Conservation (phyloP, 2,329 filamentous ascomycete species). For the Ophiostoma quercus region DNA sequence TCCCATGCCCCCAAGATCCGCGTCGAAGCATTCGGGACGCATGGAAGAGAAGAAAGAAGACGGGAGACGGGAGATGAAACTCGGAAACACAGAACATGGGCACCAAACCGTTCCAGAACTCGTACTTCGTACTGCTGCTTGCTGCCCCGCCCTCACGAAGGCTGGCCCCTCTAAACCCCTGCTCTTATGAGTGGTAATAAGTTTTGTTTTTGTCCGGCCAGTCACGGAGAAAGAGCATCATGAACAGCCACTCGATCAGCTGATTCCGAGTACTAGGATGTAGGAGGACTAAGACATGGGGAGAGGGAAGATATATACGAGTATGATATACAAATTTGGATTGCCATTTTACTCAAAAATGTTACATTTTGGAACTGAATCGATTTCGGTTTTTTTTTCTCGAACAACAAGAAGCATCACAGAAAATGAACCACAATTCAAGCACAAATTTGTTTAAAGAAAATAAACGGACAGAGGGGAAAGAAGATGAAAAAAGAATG, state of each 20-base stretch:
- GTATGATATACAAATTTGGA: no score
- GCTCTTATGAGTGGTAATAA: background rate
- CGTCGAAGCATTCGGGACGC: background rate
- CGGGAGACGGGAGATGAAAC: background rate
- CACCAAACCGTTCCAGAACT: background rate
- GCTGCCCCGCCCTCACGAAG: background rate
- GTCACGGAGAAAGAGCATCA: no score
- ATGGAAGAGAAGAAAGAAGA: background rate
- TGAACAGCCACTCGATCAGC: no score
- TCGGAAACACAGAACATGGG: background rate
- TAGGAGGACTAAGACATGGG: no score
- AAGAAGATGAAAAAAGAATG: background rate
- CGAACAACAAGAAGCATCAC: no score
- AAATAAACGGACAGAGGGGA: no score
- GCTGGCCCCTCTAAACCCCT: background rate
- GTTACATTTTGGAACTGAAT: background rate
- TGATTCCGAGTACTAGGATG: no score
- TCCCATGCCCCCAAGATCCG: background rate
- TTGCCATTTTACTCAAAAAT: no score
- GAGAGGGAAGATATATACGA: no score
- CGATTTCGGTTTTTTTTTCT: no score
- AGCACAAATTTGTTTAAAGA: no score
- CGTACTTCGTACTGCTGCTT: background rate
- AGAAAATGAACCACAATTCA: no score
- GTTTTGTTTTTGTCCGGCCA: background rate